phyloP scores from a whole-genome alignment of 108 stramenopile species.

The Cyclotella cryptica region DNA sequence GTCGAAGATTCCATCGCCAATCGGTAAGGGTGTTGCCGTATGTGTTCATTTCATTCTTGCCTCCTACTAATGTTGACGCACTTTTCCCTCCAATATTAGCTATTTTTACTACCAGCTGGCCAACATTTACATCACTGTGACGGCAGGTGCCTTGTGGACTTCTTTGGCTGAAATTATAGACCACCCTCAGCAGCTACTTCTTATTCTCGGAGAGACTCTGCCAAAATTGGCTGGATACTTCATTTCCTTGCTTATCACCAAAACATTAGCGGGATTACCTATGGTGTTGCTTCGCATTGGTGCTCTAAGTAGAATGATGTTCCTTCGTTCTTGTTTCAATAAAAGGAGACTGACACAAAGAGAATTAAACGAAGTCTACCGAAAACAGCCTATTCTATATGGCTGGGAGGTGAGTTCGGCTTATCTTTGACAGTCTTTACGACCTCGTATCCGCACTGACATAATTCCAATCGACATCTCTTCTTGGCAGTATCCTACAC shows the following conservation, averaged over 20 bases:
- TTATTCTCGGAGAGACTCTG: constrained; percentile 49
- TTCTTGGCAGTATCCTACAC: constrained; percentile 50
- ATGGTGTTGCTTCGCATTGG: constrained; percentile 63
- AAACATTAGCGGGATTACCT: constrained; percentile 64
- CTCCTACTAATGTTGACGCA: neutral
- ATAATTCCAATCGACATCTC: constrained; percentile 3
- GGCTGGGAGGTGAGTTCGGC: constrained; percentile 52
- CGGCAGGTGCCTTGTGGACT: constrained; percentile 59
- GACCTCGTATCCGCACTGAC: neutral
- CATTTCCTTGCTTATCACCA: constrained; percentile 59
- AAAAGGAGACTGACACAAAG: constrained; percentile 58
- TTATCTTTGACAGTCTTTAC: neutral
- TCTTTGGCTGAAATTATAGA: constrained; percentile 58
- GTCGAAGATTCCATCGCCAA: constrained; percentile 57
- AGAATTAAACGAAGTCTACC: constrained; percentile 56
- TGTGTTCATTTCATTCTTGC: constrained; percentile 25
- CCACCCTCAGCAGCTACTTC: constrained; percentile 47
- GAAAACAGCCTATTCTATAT: constrained; percentile 55
- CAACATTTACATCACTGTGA: constrained; percentile 70
- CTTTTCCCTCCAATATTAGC: neutral
- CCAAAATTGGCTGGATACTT: constrained; percentile 65
- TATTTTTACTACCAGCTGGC: constrained; percentile 61
- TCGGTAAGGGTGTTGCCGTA: constrained; percentile 14
- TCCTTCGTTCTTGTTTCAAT: constrained; percentile 55
- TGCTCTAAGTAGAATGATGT: constrained; percentile 54